Evolutionary conservation across 1,139 yeast genomes (phyloP).

Genomic region (Saccharomyces hybrid): DNA sequence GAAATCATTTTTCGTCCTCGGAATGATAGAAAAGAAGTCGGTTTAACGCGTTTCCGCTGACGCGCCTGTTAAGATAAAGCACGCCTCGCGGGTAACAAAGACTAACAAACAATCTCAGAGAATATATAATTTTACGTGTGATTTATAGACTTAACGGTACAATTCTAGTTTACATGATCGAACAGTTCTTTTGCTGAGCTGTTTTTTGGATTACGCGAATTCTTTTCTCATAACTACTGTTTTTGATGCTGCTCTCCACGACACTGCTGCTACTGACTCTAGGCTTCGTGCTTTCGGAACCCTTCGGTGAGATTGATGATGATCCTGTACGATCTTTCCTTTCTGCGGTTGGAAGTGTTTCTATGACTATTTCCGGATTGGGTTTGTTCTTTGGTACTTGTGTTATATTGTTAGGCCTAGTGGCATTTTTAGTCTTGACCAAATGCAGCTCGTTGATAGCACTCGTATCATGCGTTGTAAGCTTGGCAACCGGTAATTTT

Average conservation of each 20-base stretch:
- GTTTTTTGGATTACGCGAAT: background rate
- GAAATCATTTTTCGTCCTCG: background rate
- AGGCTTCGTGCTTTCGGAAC: background rate
- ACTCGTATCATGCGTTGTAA: background rate
- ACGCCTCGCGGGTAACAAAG: background rate
- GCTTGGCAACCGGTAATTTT: background rate
- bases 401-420: background rate
- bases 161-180: background rate
- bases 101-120: background rate
- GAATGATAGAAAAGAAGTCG: background rate
- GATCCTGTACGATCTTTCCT: background rate
- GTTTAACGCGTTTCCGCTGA: background rate
- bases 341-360: too few relatives aligned
- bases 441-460: background rate
- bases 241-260: background rate
- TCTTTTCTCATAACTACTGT: background rate
- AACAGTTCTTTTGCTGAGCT: background rate
- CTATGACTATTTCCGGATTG: background rate
- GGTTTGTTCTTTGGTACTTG: background rate
- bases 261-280: background rate
- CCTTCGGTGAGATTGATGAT: background rate
- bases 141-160: background rate
- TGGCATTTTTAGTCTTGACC: background rate
- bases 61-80: background rate
- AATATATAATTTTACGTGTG: background rate